These are phyloP conservation scores for Phytophthora multivora DNA, from an alignment of 352 stramenopile genomes.

Conservation along the genomic window DNA sequence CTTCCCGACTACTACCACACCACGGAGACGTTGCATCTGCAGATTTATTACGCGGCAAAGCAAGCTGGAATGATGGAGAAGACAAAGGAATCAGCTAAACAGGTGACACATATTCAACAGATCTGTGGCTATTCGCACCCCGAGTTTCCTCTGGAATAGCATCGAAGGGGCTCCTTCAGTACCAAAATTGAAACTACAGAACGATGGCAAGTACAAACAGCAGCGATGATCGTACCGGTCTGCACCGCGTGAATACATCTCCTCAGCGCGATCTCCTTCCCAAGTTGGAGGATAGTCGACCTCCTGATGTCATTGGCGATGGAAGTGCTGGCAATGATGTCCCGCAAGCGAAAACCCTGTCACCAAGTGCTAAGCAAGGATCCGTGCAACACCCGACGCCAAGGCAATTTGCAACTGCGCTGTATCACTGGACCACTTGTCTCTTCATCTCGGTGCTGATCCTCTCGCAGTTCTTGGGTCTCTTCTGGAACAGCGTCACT, in stretches of 20 bases:
- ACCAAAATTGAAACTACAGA: slow-evolving; percentile 1
- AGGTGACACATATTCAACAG: slow-evolving; percentile 24
- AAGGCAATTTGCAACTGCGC: slow-evolving; percentile 10
- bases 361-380: not conserved
- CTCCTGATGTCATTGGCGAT: slow-evolving; percentile 10
- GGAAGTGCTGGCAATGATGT: not conserved
- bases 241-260: slow-evolving; percentile 27
- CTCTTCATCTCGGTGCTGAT: slow-evolving; percentile 34
- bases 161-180: not conserved
- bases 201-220: slow-evolving; percentile 2
- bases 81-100: slow-evolving; percentile 11
- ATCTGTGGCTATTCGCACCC: slow-evolving; percentile 41
- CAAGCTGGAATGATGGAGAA: slow-evolving; percentile 21
- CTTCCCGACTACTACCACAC: slow-evolving; percentile 45
- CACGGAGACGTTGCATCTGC: slow-evolving; percentile 54
- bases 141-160: slow-evolving; percentile 13
- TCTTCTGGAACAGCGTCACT: slow-evolving; percentile 35
- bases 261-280: slow-evolving; percentile 3
- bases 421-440: slow-evolving; percentile 41
- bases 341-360: slow-evolving; percentile 7
- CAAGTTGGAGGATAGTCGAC: slow-evolving; percentile 20
- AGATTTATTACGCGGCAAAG: slow-evolving; percentile 51
- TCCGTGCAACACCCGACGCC: slow-evolving; percentile 6
- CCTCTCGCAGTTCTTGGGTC: slow-evolving; percentile 31
- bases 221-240: slow-evolving; percentile 7